A percentile compares a stretch with the other conserved stretches of the same genome.
phyloP scores from a whole-genome alignment of 1,284 basidiomycete genomes.

The Sporisorium iseilematis-ciliati region DNA sequence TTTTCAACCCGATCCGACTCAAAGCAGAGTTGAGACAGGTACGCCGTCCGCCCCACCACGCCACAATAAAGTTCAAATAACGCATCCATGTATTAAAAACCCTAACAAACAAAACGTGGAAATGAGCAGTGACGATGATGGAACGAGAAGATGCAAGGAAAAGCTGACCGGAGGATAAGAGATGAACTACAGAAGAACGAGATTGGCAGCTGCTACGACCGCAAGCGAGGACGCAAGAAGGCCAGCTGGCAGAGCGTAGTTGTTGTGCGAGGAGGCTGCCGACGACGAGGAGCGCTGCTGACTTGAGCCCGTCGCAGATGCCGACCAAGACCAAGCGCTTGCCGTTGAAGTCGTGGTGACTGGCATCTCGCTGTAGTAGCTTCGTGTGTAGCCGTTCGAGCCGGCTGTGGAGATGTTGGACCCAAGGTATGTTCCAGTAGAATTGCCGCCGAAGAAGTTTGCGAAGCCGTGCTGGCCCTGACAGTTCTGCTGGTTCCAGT shows the following conservation, averaged over 20 bases:
- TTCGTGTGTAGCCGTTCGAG: constrained; percentile 26
- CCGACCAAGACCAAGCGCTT: constrained; percentile 23
- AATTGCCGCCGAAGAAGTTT: constrained; percentile 23
- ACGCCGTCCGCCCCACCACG: no score
- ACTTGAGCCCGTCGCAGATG: constrained; percentile 14
- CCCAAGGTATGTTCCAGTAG: constrained; percentile 23
- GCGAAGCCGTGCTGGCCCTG: constrained; percentile 30
- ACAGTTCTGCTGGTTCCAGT: constrained; percentile 35
- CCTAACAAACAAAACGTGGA: background rate
- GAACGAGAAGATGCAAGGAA: background rate
- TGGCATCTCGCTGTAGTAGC: constrained; percentile 31
- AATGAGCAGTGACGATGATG: background rate
- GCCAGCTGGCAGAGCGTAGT: constrained; percentile 14
- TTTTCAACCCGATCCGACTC: no score
- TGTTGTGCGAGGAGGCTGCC: constrained; percentile 10
- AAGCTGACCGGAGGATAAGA: background rate
- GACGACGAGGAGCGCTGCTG: constrained; percentile 22
- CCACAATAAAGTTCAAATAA: no score
- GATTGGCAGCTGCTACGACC: constrained; percentile 2
- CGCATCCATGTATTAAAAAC: background rate
- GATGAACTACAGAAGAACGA: constrained; percentile 7
- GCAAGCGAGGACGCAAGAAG: constrained; percentile 16
- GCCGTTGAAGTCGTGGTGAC: constrained; percentile 4
- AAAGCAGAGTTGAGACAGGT: no score
- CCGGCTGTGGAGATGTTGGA: constrained; percentile 29